Base-by-base conservation (phyloP, 805 yeast species). In the Nakazawaea peltata region DNA sequence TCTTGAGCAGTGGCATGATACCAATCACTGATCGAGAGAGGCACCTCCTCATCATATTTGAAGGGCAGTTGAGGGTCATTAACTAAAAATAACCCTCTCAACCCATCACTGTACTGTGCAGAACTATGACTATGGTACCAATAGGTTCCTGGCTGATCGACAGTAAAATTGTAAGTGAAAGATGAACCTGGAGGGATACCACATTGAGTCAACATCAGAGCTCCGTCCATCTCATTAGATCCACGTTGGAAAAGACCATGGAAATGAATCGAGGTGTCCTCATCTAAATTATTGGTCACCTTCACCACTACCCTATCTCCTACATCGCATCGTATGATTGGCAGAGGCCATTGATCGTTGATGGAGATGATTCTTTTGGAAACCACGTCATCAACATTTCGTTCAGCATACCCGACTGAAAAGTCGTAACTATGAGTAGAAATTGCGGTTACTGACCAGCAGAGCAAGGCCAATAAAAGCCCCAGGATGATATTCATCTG, bases 301-400 rank as follows among this genome's bases (percentile, higher is more conserved):
- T 59, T 48, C 26, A 65, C 56, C 13, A 53, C 36, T 6, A 71
- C 61, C 13, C 66, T 50, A 43, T 71, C 77, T 39, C 59, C 51
- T 30, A 44, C 44, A 19, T 49, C 49, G n/a, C 61, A 64, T 23
- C 59, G 39, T 24, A 65, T 61, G 12, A 55, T 52, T 12, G 71
- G 71, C 29, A 56, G 43, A 1, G 71, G 71, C 69, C 69, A 64
- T 34, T 59, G 43, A 38, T 54, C 51, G 48, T 80, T 80, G 54
- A 79, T 66, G 2, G 79, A 78, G 18, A 80, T 69, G 29, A 76
- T 71, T 26, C 61, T 54, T 26, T 85, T 56, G 36, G 60, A 65
- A 29, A 48, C 48, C 17, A 56, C 44, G 4, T 82, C 82, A 42
- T 78, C 85, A 1, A 83, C 81, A 48, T 69, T 72, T 30, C 70